phyloP scores from a whole-genome alignment of 106 monocot species.

The Acorus gramineus region DNA sequence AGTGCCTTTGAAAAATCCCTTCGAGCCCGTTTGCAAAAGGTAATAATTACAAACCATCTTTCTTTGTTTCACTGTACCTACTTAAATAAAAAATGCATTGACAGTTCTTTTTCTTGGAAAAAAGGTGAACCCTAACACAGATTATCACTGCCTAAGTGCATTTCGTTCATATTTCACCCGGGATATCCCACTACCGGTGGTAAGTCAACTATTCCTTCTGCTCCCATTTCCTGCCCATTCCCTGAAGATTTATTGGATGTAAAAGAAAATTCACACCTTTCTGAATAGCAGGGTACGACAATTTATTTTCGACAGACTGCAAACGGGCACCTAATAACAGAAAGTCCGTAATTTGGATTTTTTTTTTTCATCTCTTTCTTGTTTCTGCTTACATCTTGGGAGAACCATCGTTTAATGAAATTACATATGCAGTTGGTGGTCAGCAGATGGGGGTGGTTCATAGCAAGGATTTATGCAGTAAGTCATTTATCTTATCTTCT shows the following conservation, averaged over 20 bases:
- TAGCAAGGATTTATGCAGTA: constrained; percentile 94
- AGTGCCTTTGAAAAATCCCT: constrained; percentile 96
- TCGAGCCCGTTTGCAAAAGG: constrained; percentile 67
- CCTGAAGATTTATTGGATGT: no score
- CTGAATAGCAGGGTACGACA: constrained; percentile 67
- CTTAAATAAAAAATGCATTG: neutral
- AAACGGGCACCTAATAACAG: constrained; percentile 78
- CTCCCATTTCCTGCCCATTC: neutral
- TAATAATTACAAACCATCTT: constrained; percentile 7
- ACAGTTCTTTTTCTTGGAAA: constrained; percentile 4
- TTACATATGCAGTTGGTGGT: constrained; percentile 63
- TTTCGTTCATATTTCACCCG: constrained; percentile 87
- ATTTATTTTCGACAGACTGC: constrained; percentile 81
- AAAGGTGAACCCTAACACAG: constrained; percentile 85
- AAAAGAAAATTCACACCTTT: no score
- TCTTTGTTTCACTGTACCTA: neutral
- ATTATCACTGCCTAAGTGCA: constrained; percentile 63
- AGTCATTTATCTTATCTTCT: constrained; percentile 18
- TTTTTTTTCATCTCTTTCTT: no score
- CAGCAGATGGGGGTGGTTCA: constrained; percentile 69
- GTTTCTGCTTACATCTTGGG: neutral
- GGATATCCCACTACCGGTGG: constrained; percentile 79
- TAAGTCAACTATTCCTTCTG: constrained; percentile 16
- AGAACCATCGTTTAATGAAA: neutral
- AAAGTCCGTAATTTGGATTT: constrained; percentile 43